These are phyloP conservation scores for Gentiana dahurica DNA, from an alignment of 257 asterid genomes.

Conservation along the genomic window DNA sequence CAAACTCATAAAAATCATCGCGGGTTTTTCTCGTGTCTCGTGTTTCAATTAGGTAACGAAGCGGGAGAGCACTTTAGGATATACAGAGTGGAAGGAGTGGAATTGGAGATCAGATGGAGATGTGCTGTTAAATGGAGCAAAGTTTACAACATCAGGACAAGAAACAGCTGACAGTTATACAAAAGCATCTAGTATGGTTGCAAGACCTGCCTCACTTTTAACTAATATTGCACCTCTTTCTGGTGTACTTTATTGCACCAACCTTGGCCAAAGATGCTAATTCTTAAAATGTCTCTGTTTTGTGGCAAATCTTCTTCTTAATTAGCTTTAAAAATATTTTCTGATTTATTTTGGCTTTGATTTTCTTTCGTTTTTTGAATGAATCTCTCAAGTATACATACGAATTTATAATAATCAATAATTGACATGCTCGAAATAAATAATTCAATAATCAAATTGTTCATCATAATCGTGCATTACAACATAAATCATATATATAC, in stretches of 20 bases:
- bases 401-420: too few relatives aligned
- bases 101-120: slow-evolving; percentile 84
- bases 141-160: slow-evolving; percentile 41
- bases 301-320: too few relatives aligned
- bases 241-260: slow-evolving; percentile 41
- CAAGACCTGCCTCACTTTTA: slow-evolving; percentile 53
- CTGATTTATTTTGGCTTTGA: too few relatives aligned
- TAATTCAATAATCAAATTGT: too few relatives aligned
- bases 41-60: slow-evolving; percentile 12
- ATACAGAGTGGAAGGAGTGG: slow-evolving; percentile 17
- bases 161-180: slow-evolving; percentile 32
- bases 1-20: not conserved
- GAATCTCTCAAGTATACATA: too few relatives aligned
- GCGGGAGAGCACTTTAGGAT: slow-evolving; percentile 3
- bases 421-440: too few relatives aligned
- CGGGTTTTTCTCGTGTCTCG: not conserved
- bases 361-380: too few relatives aligned
- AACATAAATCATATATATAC: not conserved
- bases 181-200: slow-evolving; percentile 72
- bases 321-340: too few relatives aligned
- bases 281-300: too few relatives aligned
- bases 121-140: slow-evolving; percentile 48
- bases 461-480: not conserved
- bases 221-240: slow-evolving; percentile 35
- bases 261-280: slow-evolving; percentile 37